Evolutionary conservation across 73 alveolate species (phyloP).

Genomic region (Paramecium tetraurelia): DNA sequence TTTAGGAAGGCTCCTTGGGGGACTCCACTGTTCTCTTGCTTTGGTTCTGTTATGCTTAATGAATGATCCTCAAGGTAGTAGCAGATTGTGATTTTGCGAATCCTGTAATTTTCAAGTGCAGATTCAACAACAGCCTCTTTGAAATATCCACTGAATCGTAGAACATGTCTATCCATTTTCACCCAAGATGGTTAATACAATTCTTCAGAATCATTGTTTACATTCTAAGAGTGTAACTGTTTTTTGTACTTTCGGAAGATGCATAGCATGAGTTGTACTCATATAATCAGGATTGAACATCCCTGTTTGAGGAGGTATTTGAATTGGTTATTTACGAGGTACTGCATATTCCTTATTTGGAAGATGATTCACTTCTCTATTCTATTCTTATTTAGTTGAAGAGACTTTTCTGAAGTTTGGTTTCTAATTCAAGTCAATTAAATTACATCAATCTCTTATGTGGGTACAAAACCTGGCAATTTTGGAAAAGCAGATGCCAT

Average conservation of each 20-base stretch:
- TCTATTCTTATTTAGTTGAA: conserved; percentile 69
- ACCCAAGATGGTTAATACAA: conserved; percentile 92
- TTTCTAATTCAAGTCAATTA: conserved; percentile 48
- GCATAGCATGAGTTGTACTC: conserved; percentile 70
- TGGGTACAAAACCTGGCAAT: conserved; percentile 86
- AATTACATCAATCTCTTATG: conserved; percentile 73
- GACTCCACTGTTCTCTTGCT: conserved; percentile 84
- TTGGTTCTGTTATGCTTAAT: conserved; percentile 82
- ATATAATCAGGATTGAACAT: conserved; percentile 67
- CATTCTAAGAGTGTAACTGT: neutral
- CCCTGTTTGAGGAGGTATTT: conserved; percentile 67
- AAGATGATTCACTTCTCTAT: conserved; percentile 62
- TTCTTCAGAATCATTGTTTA: conserved; percentile 70
- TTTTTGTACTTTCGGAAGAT: conserved; percentile 49
- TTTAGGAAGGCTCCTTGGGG: conserved; percentile 94
- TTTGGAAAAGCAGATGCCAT: conserved; percentile 79
- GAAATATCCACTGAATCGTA: conserved; percentile 89
- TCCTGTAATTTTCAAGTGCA: conserved; percentile 86
- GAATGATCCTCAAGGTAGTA: conserved; percentile 91
- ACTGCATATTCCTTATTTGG: conserved; percentile 61
- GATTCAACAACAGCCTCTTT: conserved; percentile 93
- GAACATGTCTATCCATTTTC: conserved; percentile 90
- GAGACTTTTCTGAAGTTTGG: conserved; percentile 67
- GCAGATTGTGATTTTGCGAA: conserved; percentile 77
- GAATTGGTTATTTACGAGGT: conserved; percentile 61